phyloP scores from a whole-genome alignment of 345 rosid species.

The Stellera chamaejasme region DNA sequence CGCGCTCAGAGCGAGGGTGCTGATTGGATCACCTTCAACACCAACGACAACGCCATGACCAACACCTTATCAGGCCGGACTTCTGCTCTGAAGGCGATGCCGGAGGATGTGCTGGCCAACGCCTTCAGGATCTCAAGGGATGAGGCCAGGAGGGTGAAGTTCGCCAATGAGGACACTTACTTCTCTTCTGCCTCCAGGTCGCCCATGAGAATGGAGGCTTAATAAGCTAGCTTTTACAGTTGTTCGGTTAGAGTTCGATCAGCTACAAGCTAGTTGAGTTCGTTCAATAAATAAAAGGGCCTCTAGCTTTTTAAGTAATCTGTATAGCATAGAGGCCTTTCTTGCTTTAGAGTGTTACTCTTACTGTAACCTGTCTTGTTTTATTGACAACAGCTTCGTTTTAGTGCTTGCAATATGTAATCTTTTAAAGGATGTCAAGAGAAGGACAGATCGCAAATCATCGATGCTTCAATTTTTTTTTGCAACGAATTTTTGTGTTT shows the following conservation, averaged over 20 bases:
- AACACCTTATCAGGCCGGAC: slow-evolving; percentile 43
- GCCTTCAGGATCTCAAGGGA: slow-evolving; percentile 38
- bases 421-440: too few relatives aligned
- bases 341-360: too few relatives aligned
- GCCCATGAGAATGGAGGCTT: slow-evolving; percentile 46
- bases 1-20: slow-evolving; percentile 39
- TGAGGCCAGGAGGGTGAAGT: slow-evolving; percentile 56
- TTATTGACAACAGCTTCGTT: too few relatives aligned
- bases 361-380: too few relatives aligned
- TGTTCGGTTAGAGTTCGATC: too few relatives aligned
- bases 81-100: slow-evolving; percentile 46
- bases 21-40: slow-evolving; percentile 64
- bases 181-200: slow-evolving; percentile 19
- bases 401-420: too few relatives aligned
- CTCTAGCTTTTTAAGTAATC: too few relatives aligned
- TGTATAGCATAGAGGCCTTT: too few relatives aligned
- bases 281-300: slow-evolving; percentile 1
- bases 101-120: slow-evolving; percentile 39
- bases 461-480: too few relatives aligned
- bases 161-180: slow-evolving; percentile 31
- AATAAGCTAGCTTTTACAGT: background rate
- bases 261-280: background rate
- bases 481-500: too few relatives aligned
- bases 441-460: too few relatives aligned
- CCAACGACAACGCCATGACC: slow-evolving; percentile 41